Base-by-base conservation (phyloP, 768 basidiomycete species). In the Galerina marginata region DNA sequence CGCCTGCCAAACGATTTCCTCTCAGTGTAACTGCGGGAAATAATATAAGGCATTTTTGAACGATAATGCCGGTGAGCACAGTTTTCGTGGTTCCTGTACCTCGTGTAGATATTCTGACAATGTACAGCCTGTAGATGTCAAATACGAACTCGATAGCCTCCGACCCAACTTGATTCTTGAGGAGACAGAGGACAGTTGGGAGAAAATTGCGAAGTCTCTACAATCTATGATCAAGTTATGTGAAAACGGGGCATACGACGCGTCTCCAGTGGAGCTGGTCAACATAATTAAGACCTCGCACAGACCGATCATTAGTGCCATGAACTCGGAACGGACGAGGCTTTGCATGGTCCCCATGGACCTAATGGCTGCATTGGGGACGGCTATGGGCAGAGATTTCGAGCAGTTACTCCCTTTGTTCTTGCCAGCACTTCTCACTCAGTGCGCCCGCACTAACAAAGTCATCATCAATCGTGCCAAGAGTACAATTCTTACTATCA, bases 181-280 rank as follows among this genome's bases (percentile, higher is more conserved):
- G 37, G 92, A 94, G 72, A 85, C 89, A 3, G 92, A 94, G 70
- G 91, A 94, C 29, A 85, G 85, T 12, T 94, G 92, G 92, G 90
- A 92, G 57, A 77, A 72, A 15, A 90, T 93, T 48, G 72, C 81
- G 2, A 77, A 81, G 38, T 79, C 80, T 4, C 68, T 92, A 51
- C 56, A 67, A 20, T 70, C 76, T 12, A 71, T 93, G 20, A 78
- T 78, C 2, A 70, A 73, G 5, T 70, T 89, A 5, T 84, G 80
- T 62, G 79, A 80, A 38, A 79, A 83, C 53, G 85, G 83, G 23
- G 86, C 78, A 15, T 81, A 78, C 64, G 82, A 85, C 37, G 79
- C 78, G 49, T 78, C 86, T 11, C 58, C 71, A 15, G 58, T 76
- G 3, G 84, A 87, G 45, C 73, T 91, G 45, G 77, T 85, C 20